A percentile compares a stretch with the other conserved stretches of the same genome.
Evolutionary conservation across 306 rosid genomes (phyloP).

Genomic region (Vigna reflexopilosa): DNA sequence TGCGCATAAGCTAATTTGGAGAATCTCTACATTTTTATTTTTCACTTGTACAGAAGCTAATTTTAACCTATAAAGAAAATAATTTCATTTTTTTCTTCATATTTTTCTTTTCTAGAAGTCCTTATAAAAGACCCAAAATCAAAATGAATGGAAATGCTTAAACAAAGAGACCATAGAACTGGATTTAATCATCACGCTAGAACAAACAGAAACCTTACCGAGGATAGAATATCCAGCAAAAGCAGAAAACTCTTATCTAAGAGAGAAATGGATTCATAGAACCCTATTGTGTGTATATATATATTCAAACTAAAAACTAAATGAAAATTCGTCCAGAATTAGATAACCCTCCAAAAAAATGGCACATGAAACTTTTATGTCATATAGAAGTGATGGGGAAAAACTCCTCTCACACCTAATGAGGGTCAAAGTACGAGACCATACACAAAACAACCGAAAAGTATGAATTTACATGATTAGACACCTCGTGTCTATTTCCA

Average conservation of each 20-base stretch:
- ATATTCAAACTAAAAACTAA: slow-evolving; percentile 1
- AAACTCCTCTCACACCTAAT: too few relatives aligned
- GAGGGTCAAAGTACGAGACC: too few relatives aligned
- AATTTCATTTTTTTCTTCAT: too few relatives aligned
- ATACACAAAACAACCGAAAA: too few relatives aligned
- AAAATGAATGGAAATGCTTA: slow-evolving; percentile 1
- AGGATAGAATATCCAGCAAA: slow-evolving; percentile 21
- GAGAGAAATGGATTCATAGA: slow-evolving; percentile 16
- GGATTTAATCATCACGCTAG: slow-evolving; percentile 8
- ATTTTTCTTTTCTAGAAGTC: too few relatives aligned
- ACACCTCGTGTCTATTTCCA: too few relatives aligned
- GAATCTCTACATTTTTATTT: too few relatives aligned
- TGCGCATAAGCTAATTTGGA: too few relatives aligned
- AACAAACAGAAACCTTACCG: not conserved
- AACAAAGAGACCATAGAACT: not conserved
- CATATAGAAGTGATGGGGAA: not conserved
- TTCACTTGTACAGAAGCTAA: too few relatives aligned
- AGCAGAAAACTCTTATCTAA: not conserved
- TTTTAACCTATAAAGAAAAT: too few relatives aligned
- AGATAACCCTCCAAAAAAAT: not conserved
- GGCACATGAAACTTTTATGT: not conserved
- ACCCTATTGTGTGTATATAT: not conserved
- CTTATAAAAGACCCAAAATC: not conserved
- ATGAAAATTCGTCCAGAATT: not conserved
- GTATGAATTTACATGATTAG: too few relatives aligned